A percentile compares a stretch with the other conserved stretches of the same genome.
phyloP scores from a whole-genome alignment of 2,329 filamentous ascomycete species.

The Cytospora leucostoma region DNA sequence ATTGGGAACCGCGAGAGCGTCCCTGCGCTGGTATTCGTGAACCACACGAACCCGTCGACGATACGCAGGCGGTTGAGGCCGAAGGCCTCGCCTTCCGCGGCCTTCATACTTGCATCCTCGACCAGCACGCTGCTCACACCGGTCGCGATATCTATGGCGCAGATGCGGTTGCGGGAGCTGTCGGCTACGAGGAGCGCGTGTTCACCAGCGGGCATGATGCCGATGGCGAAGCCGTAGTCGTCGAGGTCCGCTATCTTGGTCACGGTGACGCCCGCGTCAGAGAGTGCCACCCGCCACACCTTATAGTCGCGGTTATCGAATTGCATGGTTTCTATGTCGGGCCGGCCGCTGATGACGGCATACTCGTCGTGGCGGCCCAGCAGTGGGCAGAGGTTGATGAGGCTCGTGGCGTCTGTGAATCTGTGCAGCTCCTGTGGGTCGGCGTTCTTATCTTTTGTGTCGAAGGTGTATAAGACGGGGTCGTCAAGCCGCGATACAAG shows the following conservation, averaged over 20 bases:
- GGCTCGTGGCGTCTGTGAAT: constrained; percentile 7
- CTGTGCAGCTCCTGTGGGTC: constrained; percentile 13
- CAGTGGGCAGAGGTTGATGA: constrained; percentile 16
- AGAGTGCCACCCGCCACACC: constrained; percentile 14
- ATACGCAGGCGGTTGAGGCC: constrained; percentile 17
- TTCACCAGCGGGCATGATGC: constrained; percentile 17
- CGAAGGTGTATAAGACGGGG: constrained; percentile 17
- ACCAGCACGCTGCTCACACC: constrained; percentile 1
- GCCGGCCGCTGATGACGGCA: constrained; percentile 16
- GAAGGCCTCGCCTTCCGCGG: constrained; percentile 11
- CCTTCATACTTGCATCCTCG: constrained; percentile 6
- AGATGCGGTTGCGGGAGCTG: constrained; percentile 7
- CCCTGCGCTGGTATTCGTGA: constrained; percentile 20
- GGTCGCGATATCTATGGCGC: constrained; percentile 10
- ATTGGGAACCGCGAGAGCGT: constrained; percentile 20
- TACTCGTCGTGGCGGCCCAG: constrained; percentile 9
- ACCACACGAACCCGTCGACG: constrained; percentile 11
- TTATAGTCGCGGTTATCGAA: constrained; percentile 8
- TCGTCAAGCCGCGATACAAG: constrained; percentile 19
- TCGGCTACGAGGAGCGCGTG: constrained; percentile 14
- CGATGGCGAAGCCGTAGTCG: constrained; percentile 10
- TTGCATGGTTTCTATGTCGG: constrained; percentile 15
- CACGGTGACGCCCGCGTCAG: neutral
- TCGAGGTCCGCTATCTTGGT: constrained; percentile 12
- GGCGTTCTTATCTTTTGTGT: constrained; percentile 13